phyloP scores from a whole-genome alignment of 768 basidiomycete species.

The Kwoniella bestiolae region DNA sequence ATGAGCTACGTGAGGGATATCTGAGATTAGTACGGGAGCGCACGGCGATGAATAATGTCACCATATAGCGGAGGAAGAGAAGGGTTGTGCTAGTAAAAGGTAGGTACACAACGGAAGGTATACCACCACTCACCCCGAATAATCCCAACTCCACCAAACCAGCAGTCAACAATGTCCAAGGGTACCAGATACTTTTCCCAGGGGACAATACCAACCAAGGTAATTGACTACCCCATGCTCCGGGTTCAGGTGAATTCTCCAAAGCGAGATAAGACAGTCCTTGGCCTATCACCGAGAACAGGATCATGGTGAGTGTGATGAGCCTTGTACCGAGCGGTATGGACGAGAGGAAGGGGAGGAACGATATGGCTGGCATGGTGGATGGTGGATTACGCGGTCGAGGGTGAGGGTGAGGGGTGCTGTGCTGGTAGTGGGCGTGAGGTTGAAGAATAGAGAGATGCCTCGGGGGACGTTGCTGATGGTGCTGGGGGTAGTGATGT shows the following conservation, averaged over 20 bases:
- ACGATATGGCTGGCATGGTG: conserved; percentile 53
- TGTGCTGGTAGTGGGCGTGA: too few relatives aligned
- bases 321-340: conserved; percentile 52
- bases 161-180: conserved; percentile 92
- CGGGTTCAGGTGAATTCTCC: conserved; percentile 23
- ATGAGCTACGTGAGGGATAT: conserved; percentile 65
- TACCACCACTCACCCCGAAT: conserved; percentile 69
- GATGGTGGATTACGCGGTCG: background rate
- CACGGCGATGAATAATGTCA: too few relatives aligned
- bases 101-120: too few relatives aligned
- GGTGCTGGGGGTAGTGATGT: too few relatives aligned
- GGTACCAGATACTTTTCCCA: conserved; percentile 77
- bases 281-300: conserved; percentile 34
- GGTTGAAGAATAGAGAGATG: too few relatives aligned
- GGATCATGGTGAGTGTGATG: conserved; percentile 42
- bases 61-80: too few relatives aligned
- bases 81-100: too few relatives aligned
- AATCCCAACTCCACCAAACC: conserved; percentile 82
- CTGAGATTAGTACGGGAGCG: background rate
- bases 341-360: conserved; percentile 56
- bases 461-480: too few relatives aligned
- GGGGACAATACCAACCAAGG: conserved; percentile 82
- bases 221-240: conserved; percentile 31
- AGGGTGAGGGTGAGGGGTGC: background rate
- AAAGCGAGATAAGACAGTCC: conserved; percentile 21